Conservation (phyloP, 2,329 filamentous ascomycete species). For the Neonectria ditissima region DNA sequence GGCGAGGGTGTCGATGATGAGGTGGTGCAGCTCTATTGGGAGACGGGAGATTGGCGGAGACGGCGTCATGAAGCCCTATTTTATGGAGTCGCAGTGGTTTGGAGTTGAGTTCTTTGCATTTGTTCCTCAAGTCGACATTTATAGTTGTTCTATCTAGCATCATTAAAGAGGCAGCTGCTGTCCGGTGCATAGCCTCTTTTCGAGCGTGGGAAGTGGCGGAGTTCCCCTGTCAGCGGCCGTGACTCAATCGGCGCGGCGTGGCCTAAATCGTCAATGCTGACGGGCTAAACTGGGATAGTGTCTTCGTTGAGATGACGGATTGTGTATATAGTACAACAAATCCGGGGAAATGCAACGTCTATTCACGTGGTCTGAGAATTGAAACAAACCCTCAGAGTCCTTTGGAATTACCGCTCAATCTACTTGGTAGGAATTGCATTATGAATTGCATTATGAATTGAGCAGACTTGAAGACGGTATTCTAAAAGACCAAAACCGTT, state of each 20-base stretch:
- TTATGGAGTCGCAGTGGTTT: not conserved
- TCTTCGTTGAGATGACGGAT: not conserved
- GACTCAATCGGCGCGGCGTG: not conserved
- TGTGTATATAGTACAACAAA: not conserved
- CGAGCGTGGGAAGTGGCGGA: not conserved
- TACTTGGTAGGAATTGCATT: not conserved
- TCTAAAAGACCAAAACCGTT: not conserved
- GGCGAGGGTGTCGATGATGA: conserved; percentile 4
- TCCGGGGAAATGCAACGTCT: not conserved
- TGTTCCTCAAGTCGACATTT: too few species aligned
- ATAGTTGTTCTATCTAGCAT: not conserved
- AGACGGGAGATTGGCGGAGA: conserved; percentile 11
- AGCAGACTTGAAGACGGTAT: too few species aligned
- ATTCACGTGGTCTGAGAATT: too few species aligned
- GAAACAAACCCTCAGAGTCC: too few species aligned
- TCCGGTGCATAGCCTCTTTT: not conserved
- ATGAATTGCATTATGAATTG: too few species aligned
- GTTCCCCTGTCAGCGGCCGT: not conserved
- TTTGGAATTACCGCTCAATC: not conserved
- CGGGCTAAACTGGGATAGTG: not conserved
- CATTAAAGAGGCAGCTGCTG: not conserved
- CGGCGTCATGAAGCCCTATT: not conserved
- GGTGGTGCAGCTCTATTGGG: conserved; percentile 10
- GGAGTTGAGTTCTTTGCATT: too few species aligned
- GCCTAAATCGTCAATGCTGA: not conserved